Base-by-base conservation (phyloP, 2,329 filamentous ascomycete genomes). In the Penicillium psychrosexuale region DNA sequence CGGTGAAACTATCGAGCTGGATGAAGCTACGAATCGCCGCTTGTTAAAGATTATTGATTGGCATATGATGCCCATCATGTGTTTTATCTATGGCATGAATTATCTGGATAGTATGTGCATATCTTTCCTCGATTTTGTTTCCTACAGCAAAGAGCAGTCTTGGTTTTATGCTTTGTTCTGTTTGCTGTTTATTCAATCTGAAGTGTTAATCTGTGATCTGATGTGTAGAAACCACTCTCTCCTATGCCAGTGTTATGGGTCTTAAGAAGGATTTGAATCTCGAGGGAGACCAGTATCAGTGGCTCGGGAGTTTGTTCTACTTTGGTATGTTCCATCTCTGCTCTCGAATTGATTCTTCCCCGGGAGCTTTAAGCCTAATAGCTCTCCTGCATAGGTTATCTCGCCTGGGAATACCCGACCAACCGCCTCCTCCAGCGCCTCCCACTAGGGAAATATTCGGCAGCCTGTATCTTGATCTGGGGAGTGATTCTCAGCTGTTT, bases 391-490 rank as follows among this genome's bases (percentile, higher is more conserved):
- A 30, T 56, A 76, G 76, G 77, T 1, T 79, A 78, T 57, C 66
- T 79, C 15, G 81, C 78, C 2, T 87, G 80, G 80, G 85, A 88
- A 66, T 88, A 85, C 68, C 85, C 85, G 0, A 87, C 85, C 1
- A 86, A 81, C 64, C 79, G 82, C 12, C 77, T 89, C 28, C 76
- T 89, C 12, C 86, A 88, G 68, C 75, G 80, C 1, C 71, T 88
- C 2, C 86, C 86, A 0, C 70, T 88, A 7, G 86, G 83, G 0
- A 88, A 88, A 65, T 88, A 87, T 69, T 85, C 82, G 1, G 83
- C 83, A 0, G 77, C 81, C 57, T 87, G 84, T 63, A 81, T 88
- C 54, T 78, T 87, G 56, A 76, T 84, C 61, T 88, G 85, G 85
- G 85, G 85, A 1, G 42, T 77, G 0, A 78, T 83, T 1, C 74